phyloP scores from a whole-genome alignment of 2,329 filamentous ascomycete genomes.

The Epichloe festucae region DNA sequence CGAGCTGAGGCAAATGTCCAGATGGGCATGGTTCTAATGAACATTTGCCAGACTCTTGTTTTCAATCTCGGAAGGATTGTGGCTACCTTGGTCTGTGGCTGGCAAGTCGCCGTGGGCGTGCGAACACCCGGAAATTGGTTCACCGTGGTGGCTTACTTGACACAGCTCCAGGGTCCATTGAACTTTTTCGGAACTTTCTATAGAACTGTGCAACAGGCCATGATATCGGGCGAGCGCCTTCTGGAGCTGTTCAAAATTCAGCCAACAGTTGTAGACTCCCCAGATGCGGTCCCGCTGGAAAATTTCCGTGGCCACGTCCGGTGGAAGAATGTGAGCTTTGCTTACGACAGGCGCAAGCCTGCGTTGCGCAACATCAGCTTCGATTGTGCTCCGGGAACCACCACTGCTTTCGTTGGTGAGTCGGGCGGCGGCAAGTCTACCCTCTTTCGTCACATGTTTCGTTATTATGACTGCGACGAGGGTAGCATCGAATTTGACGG shows the following conservation, averaged over 20 bases:
- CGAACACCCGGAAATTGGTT: constrained; percentile 61
- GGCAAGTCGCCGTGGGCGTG: constrained; percentile 57
- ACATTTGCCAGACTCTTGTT: constrained; percentile 66
- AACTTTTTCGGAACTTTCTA: constrained; percentile 94
- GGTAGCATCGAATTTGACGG: constrained; percentile 79
- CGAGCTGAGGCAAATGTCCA: constrained; percentile 63
- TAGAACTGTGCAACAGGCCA: constrained; percentile 83
- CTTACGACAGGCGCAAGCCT: constrained; percentile 76
- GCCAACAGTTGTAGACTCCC: constrained; percentile 75
- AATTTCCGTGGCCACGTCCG: constrained; percentile 68
- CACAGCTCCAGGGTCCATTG: constrained; percentile 65
- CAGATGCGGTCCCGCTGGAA: constrained; percentile 47
- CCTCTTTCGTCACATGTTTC: constrained; percentile 87
- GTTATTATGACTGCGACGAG: constrained; percentile 78
- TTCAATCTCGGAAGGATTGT: constrained; percentile 66
- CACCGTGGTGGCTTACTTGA: constrained; percentile 61
- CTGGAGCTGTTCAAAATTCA: constrained; percentile 93
- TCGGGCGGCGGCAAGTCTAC: constrained; percentile 97
- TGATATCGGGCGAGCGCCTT: constrained; percentile 94
- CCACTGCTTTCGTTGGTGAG: constrained; percentile 90
- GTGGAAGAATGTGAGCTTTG: constrained; percentile 82
- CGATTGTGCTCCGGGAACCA: constrained; percentile 76
- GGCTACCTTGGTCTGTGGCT: constrained; percentile 61
- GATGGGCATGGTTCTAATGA: constrained; percentile 66
- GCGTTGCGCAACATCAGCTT: constrained; percentile 77